Evolutionary conservation across 2,329 filamentous ascomycete species (phyloP).

Genomic region (Aspergillus hiratsukae): DNA sequence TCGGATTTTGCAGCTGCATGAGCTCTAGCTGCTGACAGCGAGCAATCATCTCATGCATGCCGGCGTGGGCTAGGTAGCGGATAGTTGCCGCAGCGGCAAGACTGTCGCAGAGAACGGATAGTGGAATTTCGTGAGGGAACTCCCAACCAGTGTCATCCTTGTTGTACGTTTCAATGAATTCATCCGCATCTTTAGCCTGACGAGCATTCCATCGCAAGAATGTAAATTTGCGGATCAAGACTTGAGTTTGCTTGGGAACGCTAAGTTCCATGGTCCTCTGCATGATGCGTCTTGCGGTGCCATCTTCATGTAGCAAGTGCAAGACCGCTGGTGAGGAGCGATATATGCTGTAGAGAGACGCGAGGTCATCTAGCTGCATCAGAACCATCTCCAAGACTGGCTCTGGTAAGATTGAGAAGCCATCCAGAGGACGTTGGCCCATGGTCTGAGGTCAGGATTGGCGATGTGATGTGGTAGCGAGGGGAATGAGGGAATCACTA

Average conservation of each 20-base stretch:
- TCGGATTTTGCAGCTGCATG: background rate
- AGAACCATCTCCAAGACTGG: background rate
- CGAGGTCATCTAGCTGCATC: background rate
- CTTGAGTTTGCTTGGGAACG: too few species aligned
- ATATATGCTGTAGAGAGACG: background rate
- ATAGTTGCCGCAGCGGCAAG: background rate
- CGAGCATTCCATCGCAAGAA: too few species aligned
- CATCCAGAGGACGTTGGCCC: too few species aligned
- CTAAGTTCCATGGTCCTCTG: too few species aligned
- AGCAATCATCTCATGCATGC: constrained; percentile 1
- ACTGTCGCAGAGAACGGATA: background rate
- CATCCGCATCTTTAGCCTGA: too few species aligned
- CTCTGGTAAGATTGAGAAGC: background rate
- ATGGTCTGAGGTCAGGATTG: too few species aligned
- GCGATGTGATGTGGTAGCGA: too few species aligned
- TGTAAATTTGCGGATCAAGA: too few species aligned
- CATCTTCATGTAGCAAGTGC: background rate
- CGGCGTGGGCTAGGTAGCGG: constrained; percentile 1
- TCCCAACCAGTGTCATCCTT: too few species aligned
- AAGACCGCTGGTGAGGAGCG: background rate
- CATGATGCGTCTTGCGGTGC: too few species aligned
- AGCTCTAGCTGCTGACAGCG: background rate
- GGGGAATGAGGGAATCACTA: too few species aligned
- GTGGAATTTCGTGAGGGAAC: background rate
- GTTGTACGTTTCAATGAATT: too few species aligned